Evolutionary conservation across 129 eudicot genomes (phyloP).

Genomic region (Dittrichia graveolens): DNA sequence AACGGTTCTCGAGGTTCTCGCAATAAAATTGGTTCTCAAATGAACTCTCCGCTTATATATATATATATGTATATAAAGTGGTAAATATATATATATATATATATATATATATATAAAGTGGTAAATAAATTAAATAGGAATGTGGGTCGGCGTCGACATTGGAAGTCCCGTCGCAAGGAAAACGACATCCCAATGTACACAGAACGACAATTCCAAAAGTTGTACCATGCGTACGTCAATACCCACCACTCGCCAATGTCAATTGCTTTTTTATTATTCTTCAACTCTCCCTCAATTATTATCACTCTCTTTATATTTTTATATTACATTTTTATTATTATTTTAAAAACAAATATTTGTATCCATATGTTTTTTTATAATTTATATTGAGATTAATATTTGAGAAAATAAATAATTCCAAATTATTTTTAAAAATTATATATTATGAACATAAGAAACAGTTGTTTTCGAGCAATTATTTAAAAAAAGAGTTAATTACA

Average conservation of each 20-base stretch:
- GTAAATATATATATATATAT: no score
- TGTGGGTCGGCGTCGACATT: conserved; percentile 28
- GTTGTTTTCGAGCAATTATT: no score
- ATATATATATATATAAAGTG: neutral
- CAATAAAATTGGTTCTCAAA: no score
- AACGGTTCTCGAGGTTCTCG: no score
- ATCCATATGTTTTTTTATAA: no score
- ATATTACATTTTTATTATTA: neutral
- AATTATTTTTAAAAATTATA: no score
- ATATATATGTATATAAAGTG: no score
- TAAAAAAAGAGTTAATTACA: no score
- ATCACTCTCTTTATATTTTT: neutral
- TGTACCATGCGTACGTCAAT: conserved; percentile 23
- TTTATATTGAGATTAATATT: no score
- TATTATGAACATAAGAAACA: no score
- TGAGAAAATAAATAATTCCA: no score
- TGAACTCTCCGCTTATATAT: no score
- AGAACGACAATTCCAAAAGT: conserved; percentile 16
- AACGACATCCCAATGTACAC: conserved; percentile 18
- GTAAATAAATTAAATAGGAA: neutral
- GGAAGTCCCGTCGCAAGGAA: conserved; percentile 20
- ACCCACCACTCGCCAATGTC: conserved; percentile 13
- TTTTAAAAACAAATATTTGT: neutral
- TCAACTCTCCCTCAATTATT: conserved; percentile 19
- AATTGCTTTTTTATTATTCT: conserved; percentile 25